Base-by-base conservation (phyloP, 495 filamentous ascomycete species). In the Patellaria atrata region DNA sequence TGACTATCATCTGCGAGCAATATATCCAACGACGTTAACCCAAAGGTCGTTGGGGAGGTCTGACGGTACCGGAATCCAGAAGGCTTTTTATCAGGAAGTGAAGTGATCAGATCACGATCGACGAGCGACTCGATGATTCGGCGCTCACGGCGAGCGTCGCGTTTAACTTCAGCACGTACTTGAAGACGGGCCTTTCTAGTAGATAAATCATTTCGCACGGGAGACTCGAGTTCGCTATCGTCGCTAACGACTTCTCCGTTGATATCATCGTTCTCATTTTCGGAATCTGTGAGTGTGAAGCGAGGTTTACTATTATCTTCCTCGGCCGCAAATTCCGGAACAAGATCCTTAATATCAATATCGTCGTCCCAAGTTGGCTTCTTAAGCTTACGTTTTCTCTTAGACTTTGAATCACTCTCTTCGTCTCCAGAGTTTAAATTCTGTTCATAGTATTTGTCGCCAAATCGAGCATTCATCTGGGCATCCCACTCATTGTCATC, bases 291-390 rank as follows among this genome's bases (percentile, higher is more conserved):
- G 2, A 75, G 56, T 1, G 62, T 60, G 29, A 77, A 55, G 0
- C 56, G 51, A 15, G 74, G 70, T 35, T 65, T 59, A n/a, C 48
- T 41, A n/a, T n/a, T n/a, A 7, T 43, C 45, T 9, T 64, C 65
- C 7, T 60, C 54, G 10, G 81, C 64, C 9, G 69, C 71, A 49
- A 91, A 94, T 38, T 89, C 82, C 2, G 85, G 84, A 24, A 94
- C 58, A 19, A 97, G 58, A 53, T 97, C 87, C 18, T 75, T 79
- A 59, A 96, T 94, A 48, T 93, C 85, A 48, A 96, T 94, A 48
- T 97, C 89, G 45, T 94, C 83, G 39, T 92, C 80, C 82, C 85
- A 97, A 36, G 75, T 81, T 13, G 89, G 89, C 64, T 97, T 97
- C 64, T 82, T 89, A 12, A 70, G 57, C 39, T 71, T 74, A 40